Conservation (phyloP, 306 rosid genomes). For the Dryas octopetala region DNA sequence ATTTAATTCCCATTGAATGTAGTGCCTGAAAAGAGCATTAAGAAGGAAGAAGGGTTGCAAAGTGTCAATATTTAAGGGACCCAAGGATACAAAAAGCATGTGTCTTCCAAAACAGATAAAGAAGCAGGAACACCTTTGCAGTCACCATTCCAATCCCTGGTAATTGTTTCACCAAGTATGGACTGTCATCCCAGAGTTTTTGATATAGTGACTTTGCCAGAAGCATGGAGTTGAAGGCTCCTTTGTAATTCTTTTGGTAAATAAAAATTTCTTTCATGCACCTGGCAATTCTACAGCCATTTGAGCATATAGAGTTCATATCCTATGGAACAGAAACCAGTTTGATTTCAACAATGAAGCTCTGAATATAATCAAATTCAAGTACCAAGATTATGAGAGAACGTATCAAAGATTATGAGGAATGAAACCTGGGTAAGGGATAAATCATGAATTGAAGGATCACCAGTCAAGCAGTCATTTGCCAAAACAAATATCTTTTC, state of each 20-base stretch:
- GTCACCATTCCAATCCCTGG: conserved; percentile 99
- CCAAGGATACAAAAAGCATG: conserved; percentile 1
- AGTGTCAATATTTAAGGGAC: background rate
- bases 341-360: conserved; percentile 27
- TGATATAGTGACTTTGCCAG: conserved; percentile 83
- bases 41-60: conserved; percentile 23
- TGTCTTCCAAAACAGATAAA: conserved; percentile 16
- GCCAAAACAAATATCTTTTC: conserved; percentile 84
- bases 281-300: conserved; percentile 86
- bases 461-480: conserved; percentile 96
- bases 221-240: conserved; percentile 70
- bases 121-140: conserved; percentile 62
- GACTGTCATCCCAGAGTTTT: conserved; percentile 96
- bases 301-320: conserved; percentile 83
- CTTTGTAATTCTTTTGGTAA: conserved; percentile 76
- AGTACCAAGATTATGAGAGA: conserved; percentile 20
- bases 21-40: conserved; percentile 61
- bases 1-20: conserved; percentile 74
- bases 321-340: conserved; percentile 55
- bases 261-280: conserved; percentile 95
- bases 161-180: conserved; percentile 84
- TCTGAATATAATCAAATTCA: conserved; percentile 20
- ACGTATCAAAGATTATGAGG: background rate
- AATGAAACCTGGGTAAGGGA: conserved; percentile 76
- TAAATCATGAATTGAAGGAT: conserved; percentile 81